These are phyloP conservation scores for Cladosporium sp. DNA, from an alignment of 2,329 filamentous ascomycete genomes.

Conservation along the genomic window DNA sequence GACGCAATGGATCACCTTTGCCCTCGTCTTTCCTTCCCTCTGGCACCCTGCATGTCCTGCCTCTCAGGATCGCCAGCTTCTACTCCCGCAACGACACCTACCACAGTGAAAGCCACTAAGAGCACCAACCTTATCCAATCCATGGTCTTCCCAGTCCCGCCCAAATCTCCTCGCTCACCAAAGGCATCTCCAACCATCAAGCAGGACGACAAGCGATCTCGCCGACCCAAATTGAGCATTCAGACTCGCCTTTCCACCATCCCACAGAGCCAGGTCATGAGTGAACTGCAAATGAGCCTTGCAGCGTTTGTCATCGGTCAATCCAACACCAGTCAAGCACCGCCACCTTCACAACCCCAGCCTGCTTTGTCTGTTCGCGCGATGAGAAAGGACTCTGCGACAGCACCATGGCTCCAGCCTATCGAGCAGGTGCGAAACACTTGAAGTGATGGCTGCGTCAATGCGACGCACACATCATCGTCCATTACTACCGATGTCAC, in stretches of 20 bases:
- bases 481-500: not conserved
- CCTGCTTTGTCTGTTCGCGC: constrained; percentile 2
- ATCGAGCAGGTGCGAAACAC: constrained; percentile 16
- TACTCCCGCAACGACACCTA: not conserved
- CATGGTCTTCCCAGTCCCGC: constrained; percentile 11
- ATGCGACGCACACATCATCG: not conserved
- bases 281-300: constrained; percentile 1
- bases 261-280: constrained; percentile 15
- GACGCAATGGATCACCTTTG: constrained; percentile 35
- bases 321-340: not conserved
- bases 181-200: not conserved
- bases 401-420: constrained; percentile 16
- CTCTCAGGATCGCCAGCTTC: constrained; percentile 25
- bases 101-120: not conserved
- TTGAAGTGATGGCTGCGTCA: not conserved
- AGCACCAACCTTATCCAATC: constrained; percentile 13
- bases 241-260: constrained; percentile 14
- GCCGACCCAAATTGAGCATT: constrained; percentile 13
- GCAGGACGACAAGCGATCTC: constrained; percentile 6
- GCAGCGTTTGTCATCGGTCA: constrained; percentile 8
- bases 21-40: constrained; percentile 31
- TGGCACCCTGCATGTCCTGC: constrained; percentile 34
- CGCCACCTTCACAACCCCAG: not conserved
- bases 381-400: constrained; percentile 17
- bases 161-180: constrained; percentile 5